Conservation (phyloP, 1,139 yeast species). For the Blastobotrys capitulatus region DNA sequence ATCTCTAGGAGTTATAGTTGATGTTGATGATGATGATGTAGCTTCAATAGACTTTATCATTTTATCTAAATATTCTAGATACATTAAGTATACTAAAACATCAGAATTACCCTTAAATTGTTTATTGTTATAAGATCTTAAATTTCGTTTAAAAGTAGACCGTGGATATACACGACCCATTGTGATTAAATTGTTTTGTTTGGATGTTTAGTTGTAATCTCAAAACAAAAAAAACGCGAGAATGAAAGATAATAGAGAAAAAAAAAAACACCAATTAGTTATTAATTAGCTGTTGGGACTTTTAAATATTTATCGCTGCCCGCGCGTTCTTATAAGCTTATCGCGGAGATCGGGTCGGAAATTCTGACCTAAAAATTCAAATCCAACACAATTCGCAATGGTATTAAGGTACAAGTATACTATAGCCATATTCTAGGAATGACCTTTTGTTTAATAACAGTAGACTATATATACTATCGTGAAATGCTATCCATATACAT, state of each 20-base stretch:
- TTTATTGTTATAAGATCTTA: slow-evolving; percentile 11
- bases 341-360: too few species aligned
- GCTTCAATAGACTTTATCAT: slow-evolving; percentile 7
- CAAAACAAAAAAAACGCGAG: neutral
- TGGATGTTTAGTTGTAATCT: neutral
- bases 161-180: slow-evolving; percentile 22
- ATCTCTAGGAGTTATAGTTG: slow-evolving; percentile 9
- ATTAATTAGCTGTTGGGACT: too few species aligned
- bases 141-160: slow-evolving; percentile 13
- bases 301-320: too few species aligned
- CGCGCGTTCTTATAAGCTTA: too few species aligned
- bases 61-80: slow-evolving; percentile 23
- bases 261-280: too few species aligned
- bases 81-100: slow-evolving; percentile 22
- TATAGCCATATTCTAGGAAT: too few species aligned
- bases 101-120: slow-evolving; percentile 16
- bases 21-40: slow-evolving; percentile 10
- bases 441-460: too few species aligned
- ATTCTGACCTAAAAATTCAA: too few species aligned
- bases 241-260: neutral
- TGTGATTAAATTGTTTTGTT: neutral
- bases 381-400: too few species aligned
- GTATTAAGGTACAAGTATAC: too few species aligned
- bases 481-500: too few species aligned
- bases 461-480: too few species aligned